Base-by-base conservation (phyloP, 805 yeast species). In the Starmerella cellae region DNA sequence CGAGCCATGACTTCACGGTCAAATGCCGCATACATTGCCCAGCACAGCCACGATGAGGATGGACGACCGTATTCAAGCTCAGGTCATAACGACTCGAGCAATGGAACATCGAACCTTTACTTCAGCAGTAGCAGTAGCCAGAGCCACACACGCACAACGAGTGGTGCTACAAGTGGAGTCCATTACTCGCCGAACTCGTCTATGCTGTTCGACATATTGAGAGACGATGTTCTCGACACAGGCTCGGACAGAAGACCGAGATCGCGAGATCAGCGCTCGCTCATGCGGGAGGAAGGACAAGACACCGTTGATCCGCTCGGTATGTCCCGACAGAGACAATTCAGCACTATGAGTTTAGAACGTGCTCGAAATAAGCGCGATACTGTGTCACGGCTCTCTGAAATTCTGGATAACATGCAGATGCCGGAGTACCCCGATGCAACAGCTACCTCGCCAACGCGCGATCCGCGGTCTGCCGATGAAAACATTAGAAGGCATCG, bases 361-460 rank as follows among this genome's bases (percentile, higher is more conserved):
- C 37, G 47, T 6, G 42, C 43, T 2, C 19, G 33, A 17, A 47
- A 43, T 16, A 47, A 47, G 35, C 39, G 49, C 9, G 52, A 48
- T 35, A 48, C 53, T 2, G 47, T 50, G 1, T 43, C 55, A 22
- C 47, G 64, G 18, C 51, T 60, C 9, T 59, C 63, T 3, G 60
- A 60, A 6, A 47, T 60, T 21, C 54, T 60, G 17, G 62, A 61
- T 39, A 60, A 43, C 14, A 42, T 49, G 47, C 41, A 39, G 11
- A 33, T 35, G 35, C 47, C 50, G 3, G 45, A 38, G 35, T 37
- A 34, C 20, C 46, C 41, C 5, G 27, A 28, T 11, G 39, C 39
- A 10, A 28, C 35, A 3, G 43, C 43, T 4, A 41, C 43, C 3
- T 41, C 43, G 9, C 43, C 43, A 11, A 41, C 43, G 22, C 17